A percentile compares a stretch with the other conserved stretches of the same genome.
Evolutionary conservation across 257 asterid species (phyloP).

Genomic region (Fraxinus americana): DNA sequence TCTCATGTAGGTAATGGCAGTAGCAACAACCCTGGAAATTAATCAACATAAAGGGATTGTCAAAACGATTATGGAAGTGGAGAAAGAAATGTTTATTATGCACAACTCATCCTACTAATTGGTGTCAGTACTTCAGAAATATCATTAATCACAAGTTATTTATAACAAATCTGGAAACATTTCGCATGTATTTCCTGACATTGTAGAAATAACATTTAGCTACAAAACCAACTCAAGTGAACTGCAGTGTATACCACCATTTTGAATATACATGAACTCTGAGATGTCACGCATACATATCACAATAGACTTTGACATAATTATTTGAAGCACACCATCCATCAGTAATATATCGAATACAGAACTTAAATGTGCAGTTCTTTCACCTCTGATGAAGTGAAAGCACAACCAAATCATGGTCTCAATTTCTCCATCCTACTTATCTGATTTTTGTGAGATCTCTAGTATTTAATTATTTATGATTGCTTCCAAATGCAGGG

Average conservation of each 20-base stretch:
- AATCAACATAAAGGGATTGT: conserved; percentile 25
- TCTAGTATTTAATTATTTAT: too few relatives aligned
- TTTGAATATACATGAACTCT: background rate
- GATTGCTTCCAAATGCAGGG: too few relatives aligned
- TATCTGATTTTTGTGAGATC: background rate
- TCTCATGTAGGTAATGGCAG: conserved; percentile 92
- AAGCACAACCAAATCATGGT: background rate
- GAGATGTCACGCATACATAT: too few relatives aligned
- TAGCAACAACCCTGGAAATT: conserved; percentile 91
- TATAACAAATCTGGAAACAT: background rate
- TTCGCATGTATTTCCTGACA: background rate
- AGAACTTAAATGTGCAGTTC: background rate
- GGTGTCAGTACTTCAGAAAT: background rate
- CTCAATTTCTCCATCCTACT: background rate
- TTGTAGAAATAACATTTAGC: background rate
- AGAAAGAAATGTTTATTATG: background rate
- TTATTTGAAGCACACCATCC: too few relatives aligned
- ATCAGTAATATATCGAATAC: too few relatives aligned
- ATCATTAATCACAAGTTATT: background rate
- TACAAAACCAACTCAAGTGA: background rate
- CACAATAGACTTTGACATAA: too few relatives aligned
- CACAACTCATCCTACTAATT: background rate
- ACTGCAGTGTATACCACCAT: background rate
- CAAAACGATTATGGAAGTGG: conserved; percentile 12
- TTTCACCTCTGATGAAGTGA: background rate